Conservation (phyloP, 2,329 filamentous ascomycete species). For the Raffaelea deltoideospora region DNA sequence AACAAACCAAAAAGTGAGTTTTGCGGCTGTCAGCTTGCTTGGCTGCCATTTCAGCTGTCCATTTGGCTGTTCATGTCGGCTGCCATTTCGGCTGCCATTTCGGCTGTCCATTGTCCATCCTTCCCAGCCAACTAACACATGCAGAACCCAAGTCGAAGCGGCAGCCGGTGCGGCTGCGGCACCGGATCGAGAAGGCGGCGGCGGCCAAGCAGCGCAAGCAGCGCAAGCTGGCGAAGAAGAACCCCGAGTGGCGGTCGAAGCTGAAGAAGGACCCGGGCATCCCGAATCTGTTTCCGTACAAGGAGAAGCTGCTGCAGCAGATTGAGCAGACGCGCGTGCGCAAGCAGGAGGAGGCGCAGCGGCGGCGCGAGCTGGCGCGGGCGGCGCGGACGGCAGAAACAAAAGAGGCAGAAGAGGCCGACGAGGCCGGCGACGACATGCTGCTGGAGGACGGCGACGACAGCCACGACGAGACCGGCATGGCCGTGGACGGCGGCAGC, state of each 20-base stretch:
- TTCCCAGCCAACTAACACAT: background rate
- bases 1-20: conserved; percentile 40
- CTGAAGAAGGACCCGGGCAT: conserved; percentile 97
- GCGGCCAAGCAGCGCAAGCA: conserved; percentile 81
- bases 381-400: conserved; percentile 43
- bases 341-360: conserved; percentile 66
- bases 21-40: too few relatives aligned
- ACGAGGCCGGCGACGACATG: conserved; percentile 24
- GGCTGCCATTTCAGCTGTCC: too few relatives aligned
- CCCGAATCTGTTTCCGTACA: conserved; percentile 93
- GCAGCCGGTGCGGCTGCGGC: conserved; percentile 69
- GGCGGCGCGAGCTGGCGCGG: conserved; percentile 57
- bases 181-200: conserved; percentile 92
- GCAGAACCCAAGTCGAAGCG: conserved; percentile 92
- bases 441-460: conserved; percentile 26
- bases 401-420: conserved; percentile 26
- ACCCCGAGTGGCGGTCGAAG: conserved; percentile 89
- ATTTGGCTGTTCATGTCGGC: too few relatives aligned
- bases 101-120: background rate
- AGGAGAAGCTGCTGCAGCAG: conserved; percentile 85
- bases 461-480: conserved; percentile 27
- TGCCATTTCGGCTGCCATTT: too few relatives aligned
- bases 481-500: conserved; percentile 30
- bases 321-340: conserved; percentile 75
- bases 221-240: conserved; percentile 84